A percentile compares a stretch with the other conserved stretches of the same genome.
These are phyloP conservation scores for Scedosporium boydii DNA, from an alignment of 2,329 filamentous ascomycete species.

Conservation along the genomic window DNA sequence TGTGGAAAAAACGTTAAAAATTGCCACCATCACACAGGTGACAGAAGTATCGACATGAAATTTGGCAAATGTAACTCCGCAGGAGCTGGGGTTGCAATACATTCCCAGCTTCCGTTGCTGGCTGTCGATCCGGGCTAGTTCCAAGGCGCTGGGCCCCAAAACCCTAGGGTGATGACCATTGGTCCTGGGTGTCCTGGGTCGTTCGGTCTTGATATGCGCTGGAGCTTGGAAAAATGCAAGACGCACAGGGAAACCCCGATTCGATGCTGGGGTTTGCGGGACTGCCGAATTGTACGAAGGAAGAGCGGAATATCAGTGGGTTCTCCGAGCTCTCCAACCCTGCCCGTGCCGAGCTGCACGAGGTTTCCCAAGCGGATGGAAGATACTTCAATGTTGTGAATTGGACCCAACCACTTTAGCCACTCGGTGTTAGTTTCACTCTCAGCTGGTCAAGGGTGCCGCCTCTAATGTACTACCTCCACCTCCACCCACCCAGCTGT, in stretches of 20 bases:
- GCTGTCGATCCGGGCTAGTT: neutral
- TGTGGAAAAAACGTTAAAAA: too few species aligned
- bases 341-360: too few species aligned
- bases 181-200: too few species aligned
- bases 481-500: neutral
- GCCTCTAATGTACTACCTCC: neutral
- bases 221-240: neutral
- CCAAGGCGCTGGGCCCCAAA: neutral
- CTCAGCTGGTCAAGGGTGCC: slow-evolving; percentile 4
- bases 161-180: neutral
- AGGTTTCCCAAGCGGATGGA: too few species aligned
- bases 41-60: too few species aligned
- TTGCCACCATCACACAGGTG: neutral
- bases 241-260: neutral
- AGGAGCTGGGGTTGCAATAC: neutral
- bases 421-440: neutral
- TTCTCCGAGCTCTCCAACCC: too few species aligned
- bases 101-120: neutral
- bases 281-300: neutral
- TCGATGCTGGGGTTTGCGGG: neutral
- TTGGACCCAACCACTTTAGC: neutral
- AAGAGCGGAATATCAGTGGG: too few species aligned
- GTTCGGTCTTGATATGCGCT: too few species aligned
- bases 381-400: neutral
- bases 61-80: neutral